Conservation (phyloP, 83 land plant genomes). For the Picea abies region DNA sequence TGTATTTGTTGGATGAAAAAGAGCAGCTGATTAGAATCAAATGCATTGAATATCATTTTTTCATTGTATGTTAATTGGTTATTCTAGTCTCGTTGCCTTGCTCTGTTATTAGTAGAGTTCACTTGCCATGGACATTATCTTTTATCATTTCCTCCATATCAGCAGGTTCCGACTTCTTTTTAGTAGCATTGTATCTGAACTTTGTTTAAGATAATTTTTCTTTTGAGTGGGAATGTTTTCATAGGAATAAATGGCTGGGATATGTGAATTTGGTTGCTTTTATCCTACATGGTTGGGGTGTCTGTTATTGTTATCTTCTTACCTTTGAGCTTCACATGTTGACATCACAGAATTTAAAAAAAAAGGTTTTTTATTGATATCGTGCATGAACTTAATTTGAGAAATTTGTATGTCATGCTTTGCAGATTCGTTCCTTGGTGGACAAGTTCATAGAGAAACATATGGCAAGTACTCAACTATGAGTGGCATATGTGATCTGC, state of each 20-base stretch:
- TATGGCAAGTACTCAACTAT: constrained; percentile 40
- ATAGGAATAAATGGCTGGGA: neutral
- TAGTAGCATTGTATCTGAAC: neutral
- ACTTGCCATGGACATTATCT: neutral
- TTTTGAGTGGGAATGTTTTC: neutral
- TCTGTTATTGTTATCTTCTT: constrained; percentile 6
- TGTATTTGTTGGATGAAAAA: neutral
- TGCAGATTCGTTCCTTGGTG: constrained; percentile 94
- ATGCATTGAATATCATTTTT: neutral
- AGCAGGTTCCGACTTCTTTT: neutral
- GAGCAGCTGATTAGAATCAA: neutral
- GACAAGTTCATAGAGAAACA: constrained; percentile 91
- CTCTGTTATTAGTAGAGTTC: no score
- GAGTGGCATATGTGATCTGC: constrained; percentile 9
- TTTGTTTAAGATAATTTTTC: neutral
- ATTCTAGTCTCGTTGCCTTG: neutral
- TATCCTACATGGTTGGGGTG: neutral
- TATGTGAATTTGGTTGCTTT: neutral
- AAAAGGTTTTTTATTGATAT: neutral
- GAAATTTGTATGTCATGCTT: neutral
- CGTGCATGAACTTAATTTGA: neutral
- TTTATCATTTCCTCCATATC: neutral
- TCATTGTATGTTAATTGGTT: neutral
- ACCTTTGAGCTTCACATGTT: constrained; percentile 3
- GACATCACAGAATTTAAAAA: neutral